Evolutionary conservation across 2,329 filamentous ascomycete genomes (phyloP).

Genomic region (Nothomitra cinnamomea): DNA sequence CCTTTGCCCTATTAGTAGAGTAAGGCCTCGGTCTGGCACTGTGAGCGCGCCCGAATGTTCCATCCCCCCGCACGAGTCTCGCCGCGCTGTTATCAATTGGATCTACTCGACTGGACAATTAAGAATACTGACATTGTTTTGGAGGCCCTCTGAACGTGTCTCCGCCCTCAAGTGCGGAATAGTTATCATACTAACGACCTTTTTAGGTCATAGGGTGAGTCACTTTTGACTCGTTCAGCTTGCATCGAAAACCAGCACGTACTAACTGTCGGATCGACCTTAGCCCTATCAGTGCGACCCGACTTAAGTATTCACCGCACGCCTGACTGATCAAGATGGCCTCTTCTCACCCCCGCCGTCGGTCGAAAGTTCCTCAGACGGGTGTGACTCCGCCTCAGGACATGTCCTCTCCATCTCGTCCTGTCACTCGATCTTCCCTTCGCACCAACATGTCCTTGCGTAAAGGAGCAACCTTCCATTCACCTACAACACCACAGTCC

Average conservation of each 20-base stretch:
- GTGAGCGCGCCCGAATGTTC: conserved; percentile 3
- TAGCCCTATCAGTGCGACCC: neutral
- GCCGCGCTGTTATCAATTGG: neutral
- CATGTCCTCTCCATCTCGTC: neutral
- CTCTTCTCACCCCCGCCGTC: neutral
- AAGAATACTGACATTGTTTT: neutral
- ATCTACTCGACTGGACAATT: neutral
- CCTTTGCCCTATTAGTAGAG: neutral
- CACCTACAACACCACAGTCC: conserved; percentile 24
- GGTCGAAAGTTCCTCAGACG: conserved; percentile 2
- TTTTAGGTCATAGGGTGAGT: conserved; percentile 1
- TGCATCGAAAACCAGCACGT: neutral
- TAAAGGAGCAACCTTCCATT: conserved; percentile 51
- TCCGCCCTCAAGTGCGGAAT: neutral
- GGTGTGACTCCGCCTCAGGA: conserved; percentile 3
- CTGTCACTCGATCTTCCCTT: neutral
- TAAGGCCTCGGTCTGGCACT: neutral
- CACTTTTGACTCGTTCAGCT: neutral
- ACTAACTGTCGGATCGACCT: neutral
- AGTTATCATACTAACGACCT: neutral
- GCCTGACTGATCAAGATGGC: neutral
- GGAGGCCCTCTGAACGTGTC: neutral
- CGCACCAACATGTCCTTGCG: conserved; percentile 31
- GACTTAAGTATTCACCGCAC: neutral
- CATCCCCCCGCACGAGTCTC: neutral